Base-by-base conservation (phyloP, 164 flowering plant genomes). In the Taxillus chinensis region DNA sequence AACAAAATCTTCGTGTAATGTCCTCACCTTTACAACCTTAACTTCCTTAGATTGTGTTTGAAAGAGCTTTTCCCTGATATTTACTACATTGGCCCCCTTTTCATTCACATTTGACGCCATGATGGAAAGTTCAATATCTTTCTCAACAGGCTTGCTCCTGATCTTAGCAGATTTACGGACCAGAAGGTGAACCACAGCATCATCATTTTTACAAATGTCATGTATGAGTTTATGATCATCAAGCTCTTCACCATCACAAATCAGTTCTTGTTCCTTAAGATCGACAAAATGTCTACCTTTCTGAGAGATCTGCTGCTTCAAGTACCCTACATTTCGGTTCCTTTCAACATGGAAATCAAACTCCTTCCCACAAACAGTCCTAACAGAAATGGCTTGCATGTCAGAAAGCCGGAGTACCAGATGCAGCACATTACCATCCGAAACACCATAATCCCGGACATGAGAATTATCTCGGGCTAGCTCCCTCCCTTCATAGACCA, bases 401-500 rank as follows among this genome's bases (percentile, higher is more conserved):
- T 79, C 78, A 14, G 80, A 70, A 56, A 76, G 74, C 64, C 64
- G 68, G 6, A 79, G 71, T 45, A 79, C 74, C 64, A 79, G 45
- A 70, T 71, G 80, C 71, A 79, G 55, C 2, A 74, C 46, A 46
- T 76, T 76, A 16, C 80, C 80, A 70, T 76, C 79, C 40, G 69
- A 61, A 27, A 79, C 69, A 3, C 80, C 78, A 67, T 79, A 76
- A 61, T 76, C 80, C 5, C 65, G 40, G 8, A 74, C 66, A 55
- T 46, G 60, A 45, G 78, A 71, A 66, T 74, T 57, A 37, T 41
- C 68, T 48, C 80, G 57, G 59, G 82, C 73, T 52, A 79, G 61
- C 57, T 76, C 82, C 55, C 78, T 75, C n/a, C 84, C 84, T 52
- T 64, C 82, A 66, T 64, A 80, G 57, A 82, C 83, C 60, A 84